A percentile compares a stretch with the other conserved stretches of the same genome.
phyloP scores from a whole-genome alignment of 306 rosid species.

The Purshia tridentata region DNA sequence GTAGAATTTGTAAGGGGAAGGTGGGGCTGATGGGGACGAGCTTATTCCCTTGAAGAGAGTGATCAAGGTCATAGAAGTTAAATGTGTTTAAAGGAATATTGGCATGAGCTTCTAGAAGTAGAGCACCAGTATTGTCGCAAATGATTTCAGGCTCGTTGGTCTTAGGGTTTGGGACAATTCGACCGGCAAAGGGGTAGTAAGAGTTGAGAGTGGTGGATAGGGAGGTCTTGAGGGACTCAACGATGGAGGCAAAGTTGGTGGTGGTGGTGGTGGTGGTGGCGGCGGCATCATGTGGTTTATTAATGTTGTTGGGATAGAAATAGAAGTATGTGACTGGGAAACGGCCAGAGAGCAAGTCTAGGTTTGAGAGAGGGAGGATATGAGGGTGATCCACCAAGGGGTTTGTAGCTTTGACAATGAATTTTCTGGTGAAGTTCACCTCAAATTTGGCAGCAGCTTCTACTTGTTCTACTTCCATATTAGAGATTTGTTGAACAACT shows the following conservation, averaged over 20 bases:
- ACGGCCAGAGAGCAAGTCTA: conserved; percentile 88
- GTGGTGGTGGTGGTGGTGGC: not conserved
- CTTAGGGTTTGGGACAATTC: conserved; percentile 48
- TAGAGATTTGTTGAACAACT: not conserved
- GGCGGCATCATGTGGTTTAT: conserved; percentile 11
- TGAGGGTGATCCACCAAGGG: conserved; percentile 36
- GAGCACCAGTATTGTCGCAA: conserved; percentile 71
- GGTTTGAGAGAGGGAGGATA: conserved; percentile 62
- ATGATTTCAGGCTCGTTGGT: conserved; percentile 71
- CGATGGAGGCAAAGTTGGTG: conserved; percentile 19
- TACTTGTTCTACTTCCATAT: conserved; percentile 31
- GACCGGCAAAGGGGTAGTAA: conserved; percentile 73
- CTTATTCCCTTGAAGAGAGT: conserved; percentile 42
- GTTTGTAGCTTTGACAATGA: conserved; percentile 51
- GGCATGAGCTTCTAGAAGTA: conserved; percentile 56
- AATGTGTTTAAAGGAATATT: conserved; percentile 41
- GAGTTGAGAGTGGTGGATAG: conserved; percentile 44
- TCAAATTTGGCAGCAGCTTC: conserved; percentile 30
- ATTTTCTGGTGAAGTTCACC: conserved; percentile 43
- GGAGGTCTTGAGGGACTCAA: conserved; percentile 51
- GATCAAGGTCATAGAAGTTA: conserved; percentile 63
- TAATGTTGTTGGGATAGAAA: conserved; percentile 44
- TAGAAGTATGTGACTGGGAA: conserved; percentile 83
- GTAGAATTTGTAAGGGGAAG: conserved; percentile 64
- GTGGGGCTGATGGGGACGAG: conserved; percentile 50